A percentile compares a stretch with the other conserved stretches of the same genome.
phyloP scores from a whole-genome alignment of 768 basidiomycete genomes.

The Leccinellum luteum region DNA sequence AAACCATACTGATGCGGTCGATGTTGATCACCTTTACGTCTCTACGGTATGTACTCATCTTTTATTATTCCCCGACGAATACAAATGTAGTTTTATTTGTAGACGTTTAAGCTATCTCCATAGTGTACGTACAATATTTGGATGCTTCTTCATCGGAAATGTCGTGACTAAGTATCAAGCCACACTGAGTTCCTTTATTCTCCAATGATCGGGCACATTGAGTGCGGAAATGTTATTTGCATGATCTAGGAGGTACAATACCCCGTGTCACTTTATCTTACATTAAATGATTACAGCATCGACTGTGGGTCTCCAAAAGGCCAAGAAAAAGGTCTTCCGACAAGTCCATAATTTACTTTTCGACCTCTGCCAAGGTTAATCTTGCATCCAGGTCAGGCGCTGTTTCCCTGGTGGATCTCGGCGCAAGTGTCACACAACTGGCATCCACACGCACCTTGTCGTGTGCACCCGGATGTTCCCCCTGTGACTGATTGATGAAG shows the following conservation, averaged over 20 bases:
- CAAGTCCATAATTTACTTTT: conserved; percentile 16
- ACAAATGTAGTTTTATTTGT: conserved; percentile 6
- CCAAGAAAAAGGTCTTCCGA: conserved; percentile 11
- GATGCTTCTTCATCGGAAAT: conserved; percentile 11
- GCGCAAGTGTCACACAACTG: not conserved
- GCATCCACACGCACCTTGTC: not conserved
- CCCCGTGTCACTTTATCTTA: conserved; percentile 20
- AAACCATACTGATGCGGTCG: not conserved
- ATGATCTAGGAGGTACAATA: conserved; percentile 11
- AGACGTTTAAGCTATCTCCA: conserved; percentile 14
- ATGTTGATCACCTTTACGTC: conserved; percentile 16
- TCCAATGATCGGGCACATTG: conserved; percentile 20
- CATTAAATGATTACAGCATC: conserved; percentile 24
- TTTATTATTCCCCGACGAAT: conserved; percentile 3
- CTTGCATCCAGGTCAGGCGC: conserved; percentile 9
- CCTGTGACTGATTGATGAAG: not conserved
- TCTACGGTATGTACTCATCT: conserved; percentile 7
- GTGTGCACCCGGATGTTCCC: not conserved
- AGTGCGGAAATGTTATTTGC: conserved; percentile 11
- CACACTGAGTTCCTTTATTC: conserved; percentile 10
- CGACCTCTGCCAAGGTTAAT: conserved; percentile 24
- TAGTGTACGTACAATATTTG: conserved; percentile 14
- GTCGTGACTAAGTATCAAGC: conserved; percentile 2
- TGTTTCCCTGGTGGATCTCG: conserved; percentile 15
- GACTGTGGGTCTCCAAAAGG: conserved; percentile 2